A percentile compares a stretch with the other conserved stretches of the same genome.
phyloP scores from a whole-genome alignment of 1,139 yeast species.

The Suhomyces guaymorum region DNA sequence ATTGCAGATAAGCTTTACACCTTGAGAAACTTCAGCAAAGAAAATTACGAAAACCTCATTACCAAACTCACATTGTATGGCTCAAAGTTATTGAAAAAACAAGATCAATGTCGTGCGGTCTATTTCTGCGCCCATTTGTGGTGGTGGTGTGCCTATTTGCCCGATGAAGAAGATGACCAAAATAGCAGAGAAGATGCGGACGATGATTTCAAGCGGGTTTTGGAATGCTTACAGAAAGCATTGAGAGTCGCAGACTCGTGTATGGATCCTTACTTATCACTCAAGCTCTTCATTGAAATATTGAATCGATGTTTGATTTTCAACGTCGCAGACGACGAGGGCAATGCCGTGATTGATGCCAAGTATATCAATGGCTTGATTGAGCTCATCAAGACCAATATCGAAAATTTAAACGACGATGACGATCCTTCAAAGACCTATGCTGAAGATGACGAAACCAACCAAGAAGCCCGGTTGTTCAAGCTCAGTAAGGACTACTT shows the following conservation, averaged over 20 bases:
- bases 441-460: constrained; percentile 23
- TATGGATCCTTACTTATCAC: constrained; percentile 77
- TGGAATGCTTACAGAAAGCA: constrained; percentile 60
- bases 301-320: constrained; percentile 82
- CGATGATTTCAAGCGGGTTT: constrained; percentile 44
- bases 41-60: constrained; percentile 76
- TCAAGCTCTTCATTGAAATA: constrained; percentile 86
- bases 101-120: constrained; percentile 92
- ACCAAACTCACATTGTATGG: constrained; percentile 87
- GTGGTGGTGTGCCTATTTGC: constrained; percentile 74
- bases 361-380: constrained; percentile 83
- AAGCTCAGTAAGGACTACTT: constrained; percentile 44
- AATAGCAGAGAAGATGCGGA: constrained; percentile 15
- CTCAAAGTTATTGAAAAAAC: constrained; percentile 82
- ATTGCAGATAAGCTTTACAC: constrained; percentile 65
- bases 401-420: constrained; percentile 52
- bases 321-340: constrained; percentile 81
- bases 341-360: constrained; percentile 67
- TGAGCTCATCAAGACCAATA: constrained; percentile 76
- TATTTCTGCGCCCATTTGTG: constrained; percentile 87
- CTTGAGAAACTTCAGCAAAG: constrained; percentile 57
- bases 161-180: constrained; percentile 18
- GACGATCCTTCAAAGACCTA: constrained; percentile 21
- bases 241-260: constrained; percentile 90
- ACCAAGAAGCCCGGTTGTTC: constrained; percentile 38